Base-by-base conservation (phyloP, 768 basidiomycete genomes). In the Paxillus rubicundulus region DNA sequence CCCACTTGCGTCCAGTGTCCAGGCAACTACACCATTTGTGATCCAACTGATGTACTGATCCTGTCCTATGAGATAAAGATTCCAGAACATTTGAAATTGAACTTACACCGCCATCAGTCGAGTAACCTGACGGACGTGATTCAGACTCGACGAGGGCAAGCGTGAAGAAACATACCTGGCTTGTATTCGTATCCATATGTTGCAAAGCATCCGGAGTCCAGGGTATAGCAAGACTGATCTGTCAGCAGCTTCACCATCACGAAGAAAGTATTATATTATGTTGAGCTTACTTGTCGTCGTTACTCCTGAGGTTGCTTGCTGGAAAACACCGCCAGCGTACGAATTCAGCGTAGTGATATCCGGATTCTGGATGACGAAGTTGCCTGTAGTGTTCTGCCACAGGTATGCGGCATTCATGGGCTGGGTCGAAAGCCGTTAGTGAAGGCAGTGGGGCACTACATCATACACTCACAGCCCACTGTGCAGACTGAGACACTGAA, bases 141-240 rank as follows among this genome's bases (percentile, higher is more conserved):
- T 57, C 10, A 21, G 49, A 12, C 9, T 47, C 12, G 44, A 28
- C n/a, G 9, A 27, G 5, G 27, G 12, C 12, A 24, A 44, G 41
- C 9, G 32, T 12, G 42, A 48, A 56, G 56, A 43, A 38, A 77
- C 68, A 37, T 57, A 59, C 85, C 86, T 65, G 89, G 82, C 53
- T 76, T 70, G 65, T 93, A 95, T 65, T 94, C 89, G 61, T 89
- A 91, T 2, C 87, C 92, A 64, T 90, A 96, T 1, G 80, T 71
- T 6, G 82, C 76, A 62, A 78, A 87, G 61, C 86, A 82, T n/a
- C 73, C 76, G 5, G 61, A 62, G 20, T 61, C 49, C 52, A 72
- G 59, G 67, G 69, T 73, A 64, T 94, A 95, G 64, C 90, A 91
- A 24, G 71, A 64, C 65, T 84, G 85, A 65, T 90, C 85, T 81